These are phyloP conservation scores for Fusarium sp. DNA, from an alignment of 2,329 filamentous ascomycete genomes.

Conservation along the genomic window DNA sequence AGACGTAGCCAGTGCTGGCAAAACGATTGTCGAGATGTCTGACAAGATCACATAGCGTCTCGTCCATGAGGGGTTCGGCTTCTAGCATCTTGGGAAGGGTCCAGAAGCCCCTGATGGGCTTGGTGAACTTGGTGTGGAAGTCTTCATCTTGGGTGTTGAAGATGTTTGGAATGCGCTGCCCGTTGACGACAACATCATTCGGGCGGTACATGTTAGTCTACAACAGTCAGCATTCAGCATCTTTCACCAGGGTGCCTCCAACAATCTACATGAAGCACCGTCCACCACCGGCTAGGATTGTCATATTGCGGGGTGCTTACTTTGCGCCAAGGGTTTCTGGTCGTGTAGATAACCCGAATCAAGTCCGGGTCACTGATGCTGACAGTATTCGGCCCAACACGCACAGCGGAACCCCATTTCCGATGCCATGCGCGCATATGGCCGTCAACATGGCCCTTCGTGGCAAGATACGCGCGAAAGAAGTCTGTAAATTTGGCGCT, in stretches of 20 bases:
- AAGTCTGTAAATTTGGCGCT: slow-evolving; percentile 31
- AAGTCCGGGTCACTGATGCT: slow-evolving; percentile 38
- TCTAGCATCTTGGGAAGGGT: slow-evolving; percentile 39
- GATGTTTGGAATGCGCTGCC: slow-evolving; percentile 41
- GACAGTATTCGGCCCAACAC: slow-evolving; percentile 36
- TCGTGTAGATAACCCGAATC: slow-evolving; percentile 36
- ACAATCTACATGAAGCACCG: neutral
- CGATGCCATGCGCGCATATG: slow-evolving; percentile 29
- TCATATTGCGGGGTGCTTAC: neutral
- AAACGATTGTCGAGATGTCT: slow-evolving; percentile 31
- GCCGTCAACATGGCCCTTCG: slow-evolving; percentile 27
- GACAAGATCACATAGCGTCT: slow-evolving; percentile 33
- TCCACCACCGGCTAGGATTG: too few relatives aligned
- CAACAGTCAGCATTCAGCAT: neutral
- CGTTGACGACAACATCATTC: slow-evolving; percentile 38
- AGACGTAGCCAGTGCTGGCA: slow-evolving; percentile 10
- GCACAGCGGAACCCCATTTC: slow-evolving; percentile 35
- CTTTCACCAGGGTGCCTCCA: neutral
- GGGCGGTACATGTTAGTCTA: slow-evolving; percentile 41
- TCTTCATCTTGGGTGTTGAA: slow-evolving; percentile 42
- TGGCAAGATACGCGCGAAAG: slow-evolving; percentile 32
- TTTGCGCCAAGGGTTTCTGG: slow-evolving; percentile 38
- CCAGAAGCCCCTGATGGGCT: slow-evolving; percentile 43
- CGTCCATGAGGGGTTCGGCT: slow-evolving; percentile 42
- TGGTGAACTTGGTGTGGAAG: slow-evolving; percentile 42